These are phyloP conservation scores for Blepharisma stoltei DNA, from an alignment of 73 alveolate genomes.

Conservation along the genomic window DNA sequence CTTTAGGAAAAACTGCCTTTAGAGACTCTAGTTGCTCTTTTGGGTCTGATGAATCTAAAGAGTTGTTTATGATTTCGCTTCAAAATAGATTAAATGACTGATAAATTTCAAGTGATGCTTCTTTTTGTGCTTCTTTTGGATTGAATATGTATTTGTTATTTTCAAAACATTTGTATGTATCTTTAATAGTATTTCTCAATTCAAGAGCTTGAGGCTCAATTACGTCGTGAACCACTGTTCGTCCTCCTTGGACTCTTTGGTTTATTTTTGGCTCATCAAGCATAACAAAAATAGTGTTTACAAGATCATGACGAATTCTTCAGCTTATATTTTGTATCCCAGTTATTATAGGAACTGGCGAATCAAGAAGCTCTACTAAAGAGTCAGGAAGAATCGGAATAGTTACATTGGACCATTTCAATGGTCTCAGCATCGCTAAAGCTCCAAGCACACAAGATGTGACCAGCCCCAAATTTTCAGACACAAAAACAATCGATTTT, in stretches of 20 bases:
- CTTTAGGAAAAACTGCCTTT: no score
- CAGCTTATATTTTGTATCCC: neutral
- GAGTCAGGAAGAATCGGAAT: conserved; percentile 30
- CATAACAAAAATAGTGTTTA: neutral
- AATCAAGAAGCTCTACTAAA: conserved; percentile 22
- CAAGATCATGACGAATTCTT: neutral
- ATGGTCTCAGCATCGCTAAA: conserved; percentile 7
- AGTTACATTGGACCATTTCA: conserved; percentile 25
- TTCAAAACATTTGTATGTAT: neutral
- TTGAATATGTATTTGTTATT: neutral
- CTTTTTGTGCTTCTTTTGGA: neutral
- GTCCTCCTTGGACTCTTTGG: neutral
- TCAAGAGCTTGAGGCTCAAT: conserved; percentile 13
- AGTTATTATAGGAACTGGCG: conserved; percentile 30
- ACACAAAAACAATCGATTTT: conserved; percentile 25
- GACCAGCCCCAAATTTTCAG: neutral
- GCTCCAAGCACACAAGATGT: conserved; percentile 29
- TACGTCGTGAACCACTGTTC: neutral
- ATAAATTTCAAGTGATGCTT: neutral
- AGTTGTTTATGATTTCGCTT: no score
- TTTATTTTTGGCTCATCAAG: neutral
- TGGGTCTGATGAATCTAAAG: no score
- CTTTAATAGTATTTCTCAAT: neutral
- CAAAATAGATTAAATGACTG: no score
- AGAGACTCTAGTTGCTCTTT: no score